These are phyloP conservation scores for Glycyrrhiza uralensis DNA, from an alignment of 306 rosid species.

Conservation along the genomic window DNA sequence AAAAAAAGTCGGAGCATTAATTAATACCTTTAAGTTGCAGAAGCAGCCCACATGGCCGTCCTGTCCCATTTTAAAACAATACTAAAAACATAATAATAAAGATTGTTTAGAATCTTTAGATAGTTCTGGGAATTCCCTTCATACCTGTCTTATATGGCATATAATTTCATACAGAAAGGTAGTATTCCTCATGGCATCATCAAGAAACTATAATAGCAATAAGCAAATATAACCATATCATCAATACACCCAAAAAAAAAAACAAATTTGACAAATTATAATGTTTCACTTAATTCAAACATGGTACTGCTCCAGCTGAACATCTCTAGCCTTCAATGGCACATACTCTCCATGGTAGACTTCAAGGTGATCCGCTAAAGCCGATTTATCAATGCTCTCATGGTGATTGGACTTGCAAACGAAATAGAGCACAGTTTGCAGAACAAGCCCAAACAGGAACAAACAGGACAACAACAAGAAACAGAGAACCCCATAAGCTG, in stretches of 20 bases:
- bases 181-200: neutral
- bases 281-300: too few species aligned
- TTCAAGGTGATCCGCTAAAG: slow-evolving; percentile 60
- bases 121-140: neutral
- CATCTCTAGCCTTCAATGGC: slow-evolving; percentile 56
- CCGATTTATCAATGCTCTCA: slow-evolving; percentile 63
- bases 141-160: too few species aligned
- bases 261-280: too few species aligned
- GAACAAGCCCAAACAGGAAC: slow-evolving; percentile 42
- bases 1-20: neutral
- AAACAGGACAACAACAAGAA: slow-evolving; percentile 32
- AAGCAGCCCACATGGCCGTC: neutral
- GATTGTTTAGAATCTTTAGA: too few species aligned
- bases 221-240: too few species aligned
- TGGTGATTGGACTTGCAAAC: slow-evolving; percentile 80
- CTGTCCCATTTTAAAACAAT: neutral
- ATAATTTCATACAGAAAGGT: neutral
- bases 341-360: slow-evolving; percentile 54
- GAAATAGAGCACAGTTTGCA: slow-evolving; percentile 56
- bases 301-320: slow-evolving; percentile 48
- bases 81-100: neutral
- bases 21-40: neutral
- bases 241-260: too few species aligned
- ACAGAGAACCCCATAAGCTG: slow-evolving; percentile 35
- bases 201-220: neutral